Base-by-base conservation (phyloP, 129 eudicot species). In the Smallanthus sonchifolius region DNA sequence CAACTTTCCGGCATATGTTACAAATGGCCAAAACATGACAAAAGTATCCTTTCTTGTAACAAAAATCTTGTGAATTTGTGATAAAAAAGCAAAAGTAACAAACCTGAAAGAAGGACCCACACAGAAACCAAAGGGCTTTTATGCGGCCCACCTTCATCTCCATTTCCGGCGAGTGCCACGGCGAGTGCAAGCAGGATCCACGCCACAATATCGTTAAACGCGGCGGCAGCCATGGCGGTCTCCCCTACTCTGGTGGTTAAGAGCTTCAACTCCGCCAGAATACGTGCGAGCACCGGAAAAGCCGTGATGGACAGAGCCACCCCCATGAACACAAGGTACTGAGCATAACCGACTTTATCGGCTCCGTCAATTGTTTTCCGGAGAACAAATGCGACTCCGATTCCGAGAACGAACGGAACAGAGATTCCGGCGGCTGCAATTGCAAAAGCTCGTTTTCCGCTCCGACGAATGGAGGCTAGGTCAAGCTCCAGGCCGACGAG, bases 151-250 rank as follows among this genome's bases (percentile, higher is more conserved):
- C 86, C 65, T 28, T 61, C 67, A 11, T 61, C 67, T 32, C 67
- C 67, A 7, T 61, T 61, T 32, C 67, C 96, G 0, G 98, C 89
- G 0, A 89, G 78, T 2, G 96, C 98, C 14, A 92, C 87, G 0
- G 97, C 97, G 2, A 92, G 87, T 4, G 97, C 96, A 2, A 92
- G 91, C 62, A 89, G 64, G 7, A 92, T 87, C 97, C 97, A 92
- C 5, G 97, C 97, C 5, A 82, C 97, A 7, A 92, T 83, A 81
- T 92, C 97, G 32, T 92, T 92, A 57, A 89, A 85, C 6, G 97
- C 97, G 0, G 97, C 97, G 0, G 96, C 97, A 1, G 96, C 91
- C 97, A 89, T 92, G 24, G 97, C 97, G 2, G 91, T 89, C 77
- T 92, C 94, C 1, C 97, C 97, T 0, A 92, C 86, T 10, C 79